These are phyloP conservation scores for Aspergillus wentii DNA, from an alignment of 495 filamentous ascomycete genomes.

Conservation along the genomic window DNA sequence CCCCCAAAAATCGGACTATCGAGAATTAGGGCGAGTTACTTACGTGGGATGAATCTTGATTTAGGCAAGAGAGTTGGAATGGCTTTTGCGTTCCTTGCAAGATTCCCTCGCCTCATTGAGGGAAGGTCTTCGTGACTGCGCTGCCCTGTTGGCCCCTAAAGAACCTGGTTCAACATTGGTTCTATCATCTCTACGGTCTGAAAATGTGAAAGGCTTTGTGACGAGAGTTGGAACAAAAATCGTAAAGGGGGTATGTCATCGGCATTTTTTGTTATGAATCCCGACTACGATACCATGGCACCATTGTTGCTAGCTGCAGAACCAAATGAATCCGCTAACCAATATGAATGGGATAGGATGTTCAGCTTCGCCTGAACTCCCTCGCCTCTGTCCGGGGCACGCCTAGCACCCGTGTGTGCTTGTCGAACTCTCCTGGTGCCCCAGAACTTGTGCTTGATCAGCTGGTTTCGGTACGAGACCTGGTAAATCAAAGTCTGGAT, in stretches of 20 bases:
- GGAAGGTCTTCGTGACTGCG: conserved; percentile 84
- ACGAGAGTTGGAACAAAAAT: conserved; percentile 75
- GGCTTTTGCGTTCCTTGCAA: conserved; percentile 78
- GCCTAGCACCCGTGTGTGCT: conserved; percentile 49
- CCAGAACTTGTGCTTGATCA: conserved; percentile 58
- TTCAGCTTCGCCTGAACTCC: conserved; percentile 44
- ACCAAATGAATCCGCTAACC: too few relatives aligned
- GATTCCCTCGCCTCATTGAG: conserved; percentile 73
- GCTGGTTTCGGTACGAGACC: conserved; percentile 61
- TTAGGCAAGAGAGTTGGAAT: conserved; percentile 74
- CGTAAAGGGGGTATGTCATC: conserved; percentile 64
- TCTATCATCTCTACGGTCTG: conserved; percentile 79
- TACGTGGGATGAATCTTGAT: conserved; percentile 1
- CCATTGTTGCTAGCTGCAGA: too few relatives aligned
- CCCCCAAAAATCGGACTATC: too few relatives aligned
- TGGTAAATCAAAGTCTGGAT: conserved; percentile 75
- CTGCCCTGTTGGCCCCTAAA: conserved; percentile 71
- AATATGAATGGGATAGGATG: conserved; percentile 32
- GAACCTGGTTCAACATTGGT: conserved; percentile 84
- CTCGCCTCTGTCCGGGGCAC: conserved; percentile 42
- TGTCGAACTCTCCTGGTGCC: conserved; percentile 43
- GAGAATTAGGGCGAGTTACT: too few relatives aligned
- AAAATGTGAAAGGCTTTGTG: conserved; percentile 86
- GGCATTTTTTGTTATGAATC: too few relatives aligned
- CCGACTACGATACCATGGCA: too few relatives aligned